Conservation (phyloP, 208 protist genomes). For the Trypanosoma boissoni region DNA sequence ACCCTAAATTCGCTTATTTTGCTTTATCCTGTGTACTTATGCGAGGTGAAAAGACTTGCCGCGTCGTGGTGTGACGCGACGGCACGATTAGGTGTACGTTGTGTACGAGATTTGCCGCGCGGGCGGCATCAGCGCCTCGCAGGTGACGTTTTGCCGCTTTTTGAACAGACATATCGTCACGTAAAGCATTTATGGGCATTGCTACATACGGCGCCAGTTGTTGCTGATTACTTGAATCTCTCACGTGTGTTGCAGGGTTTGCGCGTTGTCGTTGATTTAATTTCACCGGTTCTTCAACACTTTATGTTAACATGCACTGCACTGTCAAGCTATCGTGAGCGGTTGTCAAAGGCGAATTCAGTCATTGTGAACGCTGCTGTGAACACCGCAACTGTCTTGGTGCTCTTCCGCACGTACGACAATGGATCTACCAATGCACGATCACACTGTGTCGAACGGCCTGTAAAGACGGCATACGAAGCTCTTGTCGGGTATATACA, state of each 20-base stretch:
- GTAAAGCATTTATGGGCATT: constrained; percentile 79
- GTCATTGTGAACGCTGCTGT: constrained; percentile 77
- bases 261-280: constrained; percentile 74
- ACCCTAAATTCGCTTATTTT: constrained; percentile 59
- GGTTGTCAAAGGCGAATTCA: constrained; percentile 72
- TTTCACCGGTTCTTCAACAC: constrained; percentile 80
- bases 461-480: constrained; percentile 46
- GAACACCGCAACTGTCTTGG: constrained; percentile 51
- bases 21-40: constrained; percentile 58
- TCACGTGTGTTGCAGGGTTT: constrained; percentile 49
- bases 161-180: constrained; percentile 71
- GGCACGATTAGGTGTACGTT: constrained; percentile 51
- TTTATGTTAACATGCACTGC: constrained; percentile 73
- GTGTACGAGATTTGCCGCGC: constrained; percentile 54
- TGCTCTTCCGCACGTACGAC: constrained; percentile 62
- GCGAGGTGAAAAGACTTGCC: constrained; percentile 36
- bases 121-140: constrained; percentile 77
- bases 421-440: not conserved
- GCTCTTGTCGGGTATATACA: constrained; percentile 38
- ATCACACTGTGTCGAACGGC: constrained; percentile 32
- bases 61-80: constrained; percentile 56
- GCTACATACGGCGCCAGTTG: constrained; percentile 62
- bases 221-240: constrained; percentile 68
- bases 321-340: constrained; percentile 49
- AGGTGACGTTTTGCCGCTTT: constrained; percentile 69